Evolutionary conservation across 2,329 filamentous ascomycete species (phyloP), one percentile per base, ranked within the genome.

Genomic region (Aspergillus sergii): DNA sequence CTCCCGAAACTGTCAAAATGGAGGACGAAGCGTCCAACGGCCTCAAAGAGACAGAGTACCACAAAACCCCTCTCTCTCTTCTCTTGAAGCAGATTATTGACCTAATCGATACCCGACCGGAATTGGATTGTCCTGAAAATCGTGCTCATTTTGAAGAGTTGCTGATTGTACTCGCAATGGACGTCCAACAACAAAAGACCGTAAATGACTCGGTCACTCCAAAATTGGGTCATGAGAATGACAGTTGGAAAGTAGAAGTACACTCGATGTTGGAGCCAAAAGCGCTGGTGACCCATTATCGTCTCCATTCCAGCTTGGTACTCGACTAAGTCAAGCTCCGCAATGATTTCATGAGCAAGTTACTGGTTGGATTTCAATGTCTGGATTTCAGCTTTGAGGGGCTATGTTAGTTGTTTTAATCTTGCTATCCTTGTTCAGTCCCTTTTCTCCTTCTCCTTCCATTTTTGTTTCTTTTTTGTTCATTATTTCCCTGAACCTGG

Each of bases 71-170:
- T 3, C 60, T 71, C 11, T 19, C 57, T 19, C 28, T 63, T 26
- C 62, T 71, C 26, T 45, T 69, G 45, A 59, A 60, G 41, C 64
- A 59, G 23, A 59, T 64, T 9, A 36, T 64, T 11, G 62, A 66
- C 16, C 58, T 70, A 34, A 46, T 68, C 14, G 50, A 67, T 28
- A 57, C 50, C 11, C 58, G 60, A 6, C 68, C 70, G 0, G 63
- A 68, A 30, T 60, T 71, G 51, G 70, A 72, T 55, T 71, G 61
- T 2, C 19, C 62, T 30, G 60, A 60, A 8, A 66, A 70, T 43
- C 68, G 69, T 23, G 53, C 50, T 10, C 58, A 46, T 28, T 58
- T 72, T 59, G 67, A 65, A 36, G 48, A 57, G 16, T 39, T 71
- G 23, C 43, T 70, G 57, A 45, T 28, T 14, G 51, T 63, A 12